Conservation (phyloP, 1,284 basidiomycete species). For the Cyathus pygmaeus region DNA sequence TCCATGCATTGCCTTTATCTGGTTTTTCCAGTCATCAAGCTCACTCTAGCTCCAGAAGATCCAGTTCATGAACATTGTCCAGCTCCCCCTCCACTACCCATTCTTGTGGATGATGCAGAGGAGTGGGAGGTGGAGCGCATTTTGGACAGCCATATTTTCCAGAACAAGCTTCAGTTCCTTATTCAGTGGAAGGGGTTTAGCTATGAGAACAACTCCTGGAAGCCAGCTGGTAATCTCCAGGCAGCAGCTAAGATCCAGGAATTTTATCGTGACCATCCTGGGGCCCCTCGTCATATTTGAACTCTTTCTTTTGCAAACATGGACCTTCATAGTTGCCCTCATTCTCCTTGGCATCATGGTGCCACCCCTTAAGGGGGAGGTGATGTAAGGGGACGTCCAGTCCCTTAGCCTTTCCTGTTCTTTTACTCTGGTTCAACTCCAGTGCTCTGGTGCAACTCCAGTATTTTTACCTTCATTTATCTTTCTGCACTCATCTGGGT, state of each 20-base stretch:
- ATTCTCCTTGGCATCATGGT: no score
- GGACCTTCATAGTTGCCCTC: no score
- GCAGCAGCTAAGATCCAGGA: conserved; percentile 5
- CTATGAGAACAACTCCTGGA: conserved; percentile 17
- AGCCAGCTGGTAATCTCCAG: no score
- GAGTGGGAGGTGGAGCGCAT: conserved; percentile 30
- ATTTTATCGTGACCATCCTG: conserved; percentile 2
- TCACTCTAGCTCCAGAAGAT: conserved; percentile 11
- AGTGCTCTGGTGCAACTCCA: no score
- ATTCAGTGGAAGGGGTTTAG: conserved; percentile 23
- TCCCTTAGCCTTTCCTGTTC: no score
- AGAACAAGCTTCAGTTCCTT: conserved; percentile 20
- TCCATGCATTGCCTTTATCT: conserved; percentile 39
- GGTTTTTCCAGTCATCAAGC: conserved; percentile 46
- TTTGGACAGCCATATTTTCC: conserved; percentile 14
- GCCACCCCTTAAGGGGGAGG: no score
- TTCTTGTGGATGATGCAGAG: conserved; percentile 12
- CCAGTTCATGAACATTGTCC: conserved; percentile 2
- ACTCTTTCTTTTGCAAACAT: no score
- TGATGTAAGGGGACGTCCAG: no score
- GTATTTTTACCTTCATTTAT: no score
- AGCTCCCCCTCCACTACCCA: conserved; percentile 12
- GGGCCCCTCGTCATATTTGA: no score
- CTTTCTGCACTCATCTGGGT: no score
- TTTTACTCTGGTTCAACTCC: no score